Base-by-base conservation (phyloP, 441 rosid genomes). In the Gossypium lobatum region DNA sequence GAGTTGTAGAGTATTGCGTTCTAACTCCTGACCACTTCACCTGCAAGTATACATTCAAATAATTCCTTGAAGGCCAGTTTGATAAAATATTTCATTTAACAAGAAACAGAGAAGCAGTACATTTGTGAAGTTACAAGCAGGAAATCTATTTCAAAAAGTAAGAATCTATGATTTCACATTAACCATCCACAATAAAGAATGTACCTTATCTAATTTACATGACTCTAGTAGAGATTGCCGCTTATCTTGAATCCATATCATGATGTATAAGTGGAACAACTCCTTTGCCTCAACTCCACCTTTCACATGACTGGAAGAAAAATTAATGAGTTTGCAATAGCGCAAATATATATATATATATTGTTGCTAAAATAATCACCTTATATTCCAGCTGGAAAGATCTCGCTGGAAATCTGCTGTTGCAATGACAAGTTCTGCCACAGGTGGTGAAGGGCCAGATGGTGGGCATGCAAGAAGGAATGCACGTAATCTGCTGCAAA, bases 251-350 rank as follows among this genome's bases (percentile, higher is more conserved):
- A 95, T 95, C 99, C 99, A 95, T 20, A 93, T 79, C 92, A 93
- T 88, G 76, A 95, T 91, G 83, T 95, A 95, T 71, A 93, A 76
- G 85, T 95, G 93, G 83, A 95, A 95, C 73, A 95, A 82, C 70
- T 95, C 97, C 80, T 89, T 91, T 34, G 98, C 99, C 85, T 95
- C 94, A 45, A 95, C 93, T 58, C 99, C 99, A 60, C 96, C 99
- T 85, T 91, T 93, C 77, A 90, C 80, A 73, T 92, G 85, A 82
- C 99, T 95, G 87, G 20, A 61, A 80, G 80, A 21, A 58, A 73
- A 31, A 82, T 66, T 75, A 59, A 28, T 11, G 59, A 76, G 58
- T 77, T 64, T 63, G 78, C 77, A 64, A 48, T 59, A 72, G 73
- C 52, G 28, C 60, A 67, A 70, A 66, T 8, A 3, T 64, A 62